Percentiles rank a stretch among this genome's conserved stretches.
phyloP scores from a whole-genome alignment of 2,329 filamentous ascomycete species.

The Scedosporium dehoogii region DNA sequence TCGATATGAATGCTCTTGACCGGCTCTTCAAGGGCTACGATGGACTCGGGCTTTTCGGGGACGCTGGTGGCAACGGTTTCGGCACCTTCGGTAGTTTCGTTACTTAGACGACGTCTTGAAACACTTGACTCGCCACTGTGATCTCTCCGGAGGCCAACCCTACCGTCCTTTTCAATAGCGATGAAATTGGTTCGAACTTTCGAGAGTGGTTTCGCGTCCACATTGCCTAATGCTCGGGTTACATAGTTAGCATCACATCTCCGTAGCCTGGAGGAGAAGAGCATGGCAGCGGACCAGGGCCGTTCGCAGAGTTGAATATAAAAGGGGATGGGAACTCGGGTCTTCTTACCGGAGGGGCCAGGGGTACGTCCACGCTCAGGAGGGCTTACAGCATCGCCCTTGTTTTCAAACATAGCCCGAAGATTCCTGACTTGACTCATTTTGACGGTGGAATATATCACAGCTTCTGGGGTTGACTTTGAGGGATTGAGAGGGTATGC shows the following conservation, averaged over 20 bases:
- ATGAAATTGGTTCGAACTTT: slow-evolving; percentile 70
- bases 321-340: slow-evolving; percentile 10
- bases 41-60: slow-evolving; percentile 11
- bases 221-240: slow-evolving; percentile 21
- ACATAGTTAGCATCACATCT: slow-evolving; percentile 15
- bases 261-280: too few relatives aligned
- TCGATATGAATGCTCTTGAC: neutral
- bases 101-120: slow-evolving; percentile 25
- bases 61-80: slow-evolving; percentile 19
- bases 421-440: slow-evolving; percentile 67
- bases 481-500: too few relatives aligned
- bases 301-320: neutral
- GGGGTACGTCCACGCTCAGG: slow-evolving; percentile 63
- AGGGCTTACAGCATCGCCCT: slow-evolving; percentile 49
- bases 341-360: slow-evolving; percentile 31
- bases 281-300: too few relatives aligned
- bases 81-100: slow-evolving; percentile 27
- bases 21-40: slow-evolving; percentile 5
- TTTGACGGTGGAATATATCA: slow-evolving; percentile 19
- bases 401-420: slow-evolving; percentile 71
- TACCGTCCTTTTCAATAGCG: slow-evolving; percentile 57
- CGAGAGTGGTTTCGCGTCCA: slow-evolving; percentile 55
- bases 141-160: slow-evolving; percentile 38
- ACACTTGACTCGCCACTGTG: slow-evolving; percentile 27
- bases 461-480: too few relatives aligned